Percentiles rank a stretch among this genome's conserved stretches.
These are phyloP conservation scores for Cenchrus purpureus DNA, from an alignment of 176 grass and related monocot genomes.

Conservation along the genomic window DNA sequence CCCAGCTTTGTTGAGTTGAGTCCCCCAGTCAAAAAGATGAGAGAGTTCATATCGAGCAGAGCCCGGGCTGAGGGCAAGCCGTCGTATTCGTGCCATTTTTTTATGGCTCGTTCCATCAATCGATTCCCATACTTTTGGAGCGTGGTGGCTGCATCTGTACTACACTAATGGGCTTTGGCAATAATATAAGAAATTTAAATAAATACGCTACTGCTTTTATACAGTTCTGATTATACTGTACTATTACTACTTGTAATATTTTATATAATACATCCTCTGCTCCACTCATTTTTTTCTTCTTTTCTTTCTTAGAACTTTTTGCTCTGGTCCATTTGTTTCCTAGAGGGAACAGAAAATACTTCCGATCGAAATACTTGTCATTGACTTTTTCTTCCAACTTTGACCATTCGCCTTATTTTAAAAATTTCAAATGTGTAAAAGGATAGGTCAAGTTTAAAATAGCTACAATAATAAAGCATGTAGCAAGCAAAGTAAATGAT, in stretches of 20 bases:
- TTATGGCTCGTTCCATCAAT: conserved; percentile 34
- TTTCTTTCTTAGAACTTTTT: neutral
- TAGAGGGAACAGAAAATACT: neutral
- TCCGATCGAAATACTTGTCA: too few species aligned
- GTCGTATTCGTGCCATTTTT: conserved; percentile 19
- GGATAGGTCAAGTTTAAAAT: too few species aligned
- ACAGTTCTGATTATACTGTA: neutral
- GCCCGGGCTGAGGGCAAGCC: neutral
- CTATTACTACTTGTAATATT: neutral
- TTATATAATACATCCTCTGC: neutral
- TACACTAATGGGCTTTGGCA: neutral
- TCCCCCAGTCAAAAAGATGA: conserved; percentile 54
- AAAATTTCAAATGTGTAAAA: too few species aligned
- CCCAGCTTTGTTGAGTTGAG: conserved; percentile 19
- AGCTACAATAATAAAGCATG: too few species aligned
- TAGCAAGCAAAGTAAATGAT: too few species aligned
- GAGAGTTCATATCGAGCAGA: neutral
- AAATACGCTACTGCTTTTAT: conserved; percentile 14
- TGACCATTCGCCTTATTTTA: too few species aligned
- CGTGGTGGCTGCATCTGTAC: conserved; percentile 30
- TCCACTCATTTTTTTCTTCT: neutral
- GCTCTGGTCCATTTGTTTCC: neutral
- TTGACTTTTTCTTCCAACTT: too few species aligned
- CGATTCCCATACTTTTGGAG: conserved; percentile 60
- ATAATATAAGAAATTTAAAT: neutral